Percentiles rank a stretch among this genome's conserved stretches.
phyloP scores from a whole-genome alignment of 768 basidiomycete genomes.

The Amanita polypyramis region DNA sequence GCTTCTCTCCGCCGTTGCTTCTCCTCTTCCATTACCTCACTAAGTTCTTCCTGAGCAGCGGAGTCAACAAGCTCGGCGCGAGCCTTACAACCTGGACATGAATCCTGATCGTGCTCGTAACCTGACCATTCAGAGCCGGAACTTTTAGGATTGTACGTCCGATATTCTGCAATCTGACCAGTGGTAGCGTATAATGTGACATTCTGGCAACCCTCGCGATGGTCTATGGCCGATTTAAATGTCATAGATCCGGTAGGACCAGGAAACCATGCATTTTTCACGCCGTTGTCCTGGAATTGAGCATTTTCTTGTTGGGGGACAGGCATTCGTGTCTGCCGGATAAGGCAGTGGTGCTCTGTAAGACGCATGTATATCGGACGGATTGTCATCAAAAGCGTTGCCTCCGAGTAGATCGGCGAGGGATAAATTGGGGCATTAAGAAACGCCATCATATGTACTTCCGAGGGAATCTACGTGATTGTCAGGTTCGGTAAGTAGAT shows the following conservation, averaged over 20 bases:
- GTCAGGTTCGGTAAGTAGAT: neutral
- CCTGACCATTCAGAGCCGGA: slow-evolving; percentile 5
- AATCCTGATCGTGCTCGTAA: slow-evolving; percentile 5
- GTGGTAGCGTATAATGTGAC: neutral
- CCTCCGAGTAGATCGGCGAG: slow-evolving; percentile 23
- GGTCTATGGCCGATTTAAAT: neutral
- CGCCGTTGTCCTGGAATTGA: slow-evolving; percentile 14
- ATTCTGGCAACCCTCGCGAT: neutral
- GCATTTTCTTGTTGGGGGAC: slow-evolving; percentile 8
- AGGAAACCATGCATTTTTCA: slow-evolving; percentile 32
- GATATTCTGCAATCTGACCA: slow-evolving; percentile 1
- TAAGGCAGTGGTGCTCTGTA: slow-evolving; percentile 33
- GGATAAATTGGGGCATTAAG: slow-evolving; percentile 10
- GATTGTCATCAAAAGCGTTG: slow-evolving; percentile 23
- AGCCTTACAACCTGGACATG: neutral
- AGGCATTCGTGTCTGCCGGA: slow-evolving; percentile 14
- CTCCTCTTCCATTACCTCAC: slow-evolving; percentile 6
- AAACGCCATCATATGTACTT: neutral
- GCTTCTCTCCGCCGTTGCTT: slow-evolving; percentile 1
- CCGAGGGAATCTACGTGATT: slow-evolving; percentile 2
- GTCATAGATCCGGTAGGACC: slow-evolving; percentile 16
- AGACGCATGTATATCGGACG: slow-evolving; percentile 51
- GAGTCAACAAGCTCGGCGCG: neutral
- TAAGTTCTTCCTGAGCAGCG: neutral
- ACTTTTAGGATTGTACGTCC: neutral